phyloP scores from a whole-genome alignment of 768 basidiomycete species.

The Boletus rex-veris region DNA sequence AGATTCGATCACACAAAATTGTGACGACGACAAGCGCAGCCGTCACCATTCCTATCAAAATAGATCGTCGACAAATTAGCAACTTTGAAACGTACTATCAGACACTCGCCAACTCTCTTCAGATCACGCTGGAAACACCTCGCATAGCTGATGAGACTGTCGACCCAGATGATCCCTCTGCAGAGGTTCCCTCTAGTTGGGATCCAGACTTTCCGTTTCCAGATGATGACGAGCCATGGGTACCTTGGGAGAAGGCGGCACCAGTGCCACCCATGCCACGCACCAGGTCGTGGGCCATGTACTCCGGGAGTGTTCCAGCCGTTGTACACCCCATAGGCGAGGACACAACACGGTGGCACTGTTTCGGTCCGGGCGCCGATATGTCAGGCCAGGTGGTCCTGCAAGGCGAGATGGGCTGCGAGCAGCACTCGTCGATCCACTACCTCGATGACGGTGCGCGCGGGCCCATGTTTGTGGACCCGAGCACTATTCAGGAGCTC shows the following conservation, averaged over 20 bases:
- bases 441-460: conserved; percentile 20
- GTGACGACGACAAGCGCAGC: conserved; percentile 7
- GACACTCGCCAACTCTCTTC: conserved; percentile 7
- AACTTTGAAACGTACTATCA: conserved; percentile 16
- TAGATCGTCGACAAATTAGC: neutral
- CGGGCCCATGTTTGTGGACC: conserved; percentile 18
- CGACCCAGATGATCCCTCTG: conserved; percentile 7
- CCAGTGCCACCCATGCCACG: neutral
- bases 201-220: conserved; percentile 3
- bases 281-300: neutral
- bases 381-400: conserved; percentile 4
- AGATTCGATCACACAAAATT: neutral
- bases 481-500: neutral
- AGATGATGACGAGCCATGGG: conserved; percentile 21
- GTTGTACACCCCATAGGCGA: neutral
- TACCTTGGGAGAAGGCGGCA: conserved; percentile 11
- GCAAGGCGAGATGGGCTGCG: neutral
- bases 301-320: neutral
- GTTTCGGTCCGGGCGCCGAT: neutral
- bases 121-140: neutral
- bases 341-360: neutral
- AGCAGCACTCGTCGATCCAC: conserved; percentile 2
- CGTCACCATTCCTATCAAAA: conserved; percentile 4
- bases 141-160: neutral
- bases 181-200: neutral